Conservation (phyloP, 75 land plant genomes). For the Chamaecyparis obtusa region DNA sequence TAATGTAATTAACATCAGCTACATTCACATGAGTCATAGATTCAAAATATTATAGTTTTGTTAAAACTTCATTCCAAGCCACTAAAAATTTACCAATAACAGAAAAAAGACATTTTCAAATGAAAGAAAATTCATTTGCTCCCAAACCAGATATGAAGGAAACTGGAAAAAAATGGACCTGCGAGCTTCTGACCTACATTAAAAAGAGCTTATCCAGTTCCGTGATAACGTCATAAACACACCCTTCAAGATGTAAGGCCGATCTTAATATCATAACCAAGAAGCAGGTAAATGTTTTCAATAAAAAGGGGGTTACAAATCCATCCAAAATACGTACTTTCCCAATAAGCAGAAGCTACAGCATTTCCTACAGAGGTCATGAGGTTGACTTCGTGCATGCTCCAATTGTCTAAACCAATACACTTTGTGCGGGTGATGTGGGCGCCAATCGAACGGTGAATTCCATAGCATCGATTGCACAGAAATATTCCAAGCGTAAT, state of each 20-base stretch:
- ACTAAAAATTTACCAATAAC: too few species aligned
- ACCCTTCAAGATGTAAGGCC: neutral
- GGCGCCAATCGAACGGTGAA: conserved; percentile 29
- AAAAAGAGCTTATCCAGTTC: neutral
- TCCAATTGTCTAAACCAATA: conserved; percentile 32
- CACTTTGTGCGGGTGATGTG: conserved; percentile 41
- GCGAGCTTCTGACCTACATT: neutral
- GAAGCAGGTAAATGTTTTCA: neutral
- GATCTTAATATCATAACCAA: neutral
- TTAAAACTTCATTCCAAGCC: neutral
- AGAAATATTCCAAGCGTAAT: conserved; percentile 28
- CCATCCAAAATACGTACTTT: conserved; percentile 15
- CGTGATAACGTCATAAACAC: neutral
- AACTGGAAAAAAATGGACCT: neutral
- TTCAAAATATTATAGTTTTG: neutral
- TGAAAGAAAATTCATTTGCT: too few species aligned
- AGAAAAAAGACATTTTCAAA: too few species aligned
- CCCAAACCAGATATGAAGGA: too few species aligned
- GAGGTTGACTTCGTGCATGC: conserved; percentile 20
- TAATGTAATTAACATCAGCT: neutral
- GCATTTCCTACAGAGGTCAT: conserved; percentile 31
- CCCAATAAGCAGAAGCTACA: conserved; percentile 32
- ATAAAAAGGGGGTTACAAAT: neutral
- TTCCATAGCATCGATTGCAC: conserved; percentile 42
- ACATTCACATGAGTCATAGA: neutral